These are phyloP conservation scores for Fomitopsis palustris DNA, from an alignment of 1,284 basidiomycete species.

Conservation along the genomic window DNA sequence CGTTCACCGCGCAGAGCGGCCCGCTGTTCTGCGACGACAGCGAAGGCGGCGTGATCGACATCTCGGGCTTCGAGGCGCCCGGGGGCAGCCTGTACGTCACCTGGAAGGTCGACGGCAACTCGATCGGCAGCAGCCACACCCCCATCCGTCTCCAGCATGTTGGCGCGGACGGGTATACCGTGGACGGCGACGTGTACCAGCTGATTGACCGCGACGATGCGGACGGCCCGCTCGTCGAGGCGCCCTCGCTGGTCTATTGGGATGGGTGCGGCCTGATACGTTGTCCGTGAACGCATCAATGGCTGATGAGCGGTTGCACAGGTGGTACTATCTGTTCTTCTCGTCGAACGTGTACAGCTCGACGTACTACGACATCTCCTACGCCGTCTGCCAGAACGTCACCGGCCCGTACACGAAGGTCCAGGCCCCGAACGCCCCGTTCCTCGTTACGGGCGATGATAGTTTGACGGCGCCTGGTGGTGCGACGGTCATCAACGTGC, in stretches of 20 bases:
- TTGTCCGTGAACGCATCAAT: neutral
- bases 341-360: constrained; percentile 20
- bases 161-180: constrained; percentile 18
- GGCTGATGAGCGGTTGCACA: neutral
- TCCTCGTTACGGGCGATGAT: constrained; percentile 2
- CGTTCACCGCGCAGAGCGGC: constrained; percentile 16
- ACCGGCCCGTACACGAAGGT: constrained; percentile 21
- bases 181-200: constrained; percentile 12
- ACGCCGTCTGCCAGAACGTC: constrained; percentile 19
- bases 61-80: constrained; percentile 19
- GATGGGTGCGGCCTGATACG: neutral
- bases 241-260: constrained; percentile 12
- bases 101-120: constrained; percentile 24
- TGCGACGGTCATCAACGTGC: constrained; percentile 6
- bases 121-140: constrained; percentile 8
- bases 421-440: constrained; percentile 4
- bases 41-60: constrained; percentile 21
- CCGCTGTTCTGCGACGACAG: constrained; percentile 18
- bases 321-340: constrained; percentile 19
- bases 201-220: constrained; percentile 10
- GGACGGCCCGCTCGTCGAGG: constrained; percentile 23
- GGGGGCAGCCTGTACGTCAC: constrained; percentile 17
- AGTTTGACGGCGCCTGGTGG: constrained; percentile 1
- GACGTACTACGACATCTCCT: constrained; percentile 18
- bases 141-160: constrained; percentile 11